Percentiles rank a stretch among this genome's conserved stretches.
Evolutionary conservation across 2,329 filamentous ascomycete species (phyloP).

Genomic region (Fusarium mexicanum): DNA sequence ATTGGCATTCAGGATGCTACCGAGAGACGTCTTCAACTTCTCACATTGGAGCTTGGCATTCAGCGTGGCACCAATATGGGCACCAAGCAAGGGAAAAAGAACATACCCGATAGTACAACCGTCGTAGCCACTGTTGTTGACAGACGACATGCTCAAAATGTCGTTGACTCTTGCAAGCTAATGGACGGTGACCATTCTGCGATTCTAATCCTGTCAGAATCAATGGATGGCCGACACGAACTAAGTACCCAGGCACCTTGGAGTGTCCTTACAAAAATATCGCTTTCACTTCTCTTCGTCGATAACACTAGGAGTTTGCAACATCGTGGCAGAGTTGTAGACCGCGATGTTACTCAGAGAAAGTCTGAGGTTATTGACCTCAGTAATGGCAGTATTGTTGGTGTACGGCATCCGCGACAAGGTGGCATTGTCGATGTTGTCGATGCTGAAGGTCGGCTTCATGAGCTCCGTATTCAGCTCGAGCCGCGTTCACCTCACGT

Average conservation of each 20-base stretch:
- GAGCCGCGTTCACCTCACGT: slow-evolving; percentile 72
- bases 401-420: slow-evolving; percentile 66
- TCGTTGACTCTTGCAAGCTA: slow-evolving; percentile 78
- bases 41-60: slow-evolving; percentile 69
- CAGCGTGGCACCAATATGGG: slow-evolving; percentile 46
- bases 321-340: slow-evolving; percentile 61
- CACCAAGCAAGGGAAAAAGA: slow-evolving; percentile 36
- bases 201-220: slow-evolving; percentile 75
- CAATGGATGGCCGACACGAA: slow-evolving; percentile 69
- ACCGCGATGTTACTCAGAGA: slow-evolving; percentile 61
- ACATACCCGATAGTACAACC: slow-evolving; percentile 24
- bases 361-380: slow-evolving; percentile 59
- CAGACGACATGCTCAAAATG: slow-evolving; percentile 69
- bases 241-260: slow-evolving; percentile 80
- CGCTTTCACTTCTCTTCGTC: slow-evolving; percentile 67
- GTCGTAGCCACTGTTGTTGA: slow-evolving; percentile 54
- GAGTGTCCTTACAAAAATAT: slow-evolving; percentile 75
- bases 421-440: slow-evolving; percentile 72
- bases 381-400: slow-evolving; percentile 58
- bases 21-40: slow-evolving; percentile 73
- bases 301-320: slow-evolving; percentile 70
- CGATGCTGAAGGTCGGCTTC: slow-evolving; percentile 68
- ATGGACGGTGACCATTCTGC: slow-evolving; percentile 73
- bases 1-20: slow-evolving; percentile 76
- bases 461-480: slow-evolving; percentile 75